phyloP scores from a whole-genome alignment of 176 grass and related monocot species.

The Alopecurus myosuroides region DNA sequence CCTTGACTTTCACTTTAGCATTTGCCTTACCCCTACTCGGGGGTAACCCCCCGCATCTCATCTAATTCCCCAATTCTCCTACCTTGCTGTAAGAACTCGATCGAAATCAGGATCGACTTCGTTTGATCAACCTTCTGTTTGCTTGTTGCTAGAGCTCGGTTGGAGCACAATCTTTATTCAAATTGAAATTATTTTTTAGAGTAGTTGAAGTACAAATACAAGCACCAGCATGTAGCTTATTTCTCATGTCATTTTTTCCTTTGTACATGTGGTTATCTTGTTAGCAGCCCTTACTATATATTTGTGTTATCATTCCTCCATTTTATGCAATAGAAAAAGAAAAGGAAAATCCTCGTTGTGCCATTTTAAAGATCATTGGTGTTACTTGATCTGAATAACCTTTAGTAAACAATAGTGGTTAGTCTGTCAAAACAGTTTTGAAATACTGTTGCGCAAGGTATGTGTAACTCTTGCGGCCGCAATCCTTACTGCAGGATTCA shows the following conservation, averaged over 20 bases:
- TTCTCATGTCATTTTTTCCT: neutral
- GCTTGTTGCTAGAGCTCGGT: neutral
- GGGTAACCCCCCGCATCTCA: too few relatives aligned
- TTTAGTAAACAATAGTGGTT: neutral
- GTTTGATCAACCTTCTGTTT: neutral
- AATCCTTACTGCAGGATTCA: slow-evolving; percentile 59
- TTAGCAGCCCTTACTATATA: neutral
- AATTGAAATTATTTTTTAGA: neutral
- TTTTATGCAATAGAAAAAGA: neutral
- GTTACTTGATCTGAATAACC: neutral
- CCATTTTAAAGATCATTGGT: neutral
- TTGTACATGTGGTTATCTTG: slow-evolving; percentile 1
- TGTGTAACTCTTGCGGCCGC: neutral
- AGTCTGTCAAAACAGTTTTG: neutral
- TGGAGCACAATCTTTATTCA: neutral
- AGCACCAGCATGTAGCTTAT: neutral
- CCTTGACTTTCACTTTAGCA: too few relatives aligned
- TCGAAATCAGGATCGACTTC: too few relatives aligned
- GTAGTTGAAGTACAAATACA: neutral
- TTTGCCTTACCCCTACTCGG: too few relatives aligned
- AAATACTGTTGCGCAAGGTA: neutral
- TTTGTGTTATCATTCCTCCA: neutral
- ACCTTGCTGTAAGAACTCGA: too few relatives aligned
- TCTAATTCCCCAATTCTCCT: too few relatives aligned
- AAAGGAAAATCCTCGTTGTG: neutral